Conservation (phyloP, 345 rosid genomes). For the Dipteronia dyeriana region DNA sequence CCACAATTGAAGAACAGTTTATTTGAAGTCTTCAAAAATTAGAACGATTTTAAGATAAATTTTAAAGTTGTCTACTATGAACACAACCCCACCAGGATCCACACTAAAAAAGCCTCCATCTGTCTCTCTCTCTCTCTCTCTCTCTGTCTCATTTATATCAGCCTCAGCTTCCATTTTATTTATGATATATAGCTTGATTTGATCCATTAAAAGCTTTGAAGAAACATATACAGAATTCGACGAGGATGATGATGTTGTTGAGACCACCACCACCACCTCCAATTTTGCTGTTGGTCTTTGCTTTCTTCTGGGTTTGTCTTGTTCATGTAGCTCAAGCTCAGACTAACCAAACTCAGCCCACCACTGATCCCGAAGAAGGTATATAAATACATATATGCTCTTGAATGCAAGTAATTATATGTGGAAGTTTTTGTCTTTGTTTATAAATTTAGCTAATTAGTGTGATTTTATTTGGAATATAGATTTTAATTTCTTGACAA, state of each 20-base stretch:
- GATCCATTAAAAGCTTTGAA: background rate
- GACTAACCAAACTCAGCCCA: background rate
- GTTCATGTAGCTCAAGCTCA: constrained; percentile 11
- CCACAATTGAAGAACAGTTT: too few species aligned
- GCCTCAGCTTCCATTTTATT: background rate
- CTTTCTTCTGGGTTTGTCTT: background rate
- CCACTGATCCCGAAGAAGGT: constrained; percentile 17
- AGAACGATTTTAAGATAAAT: background rate
- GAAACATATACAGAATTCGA: background rate
- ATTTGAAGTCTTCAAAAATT: too few species aligned
- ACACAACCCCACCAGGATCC: too few species aligned
- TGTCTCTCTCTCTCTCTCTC: too few species aligned
- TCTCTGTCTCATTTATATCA: background rate
- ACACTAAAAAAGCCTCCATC: too few species aligned
- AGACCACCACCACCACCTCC: background rate
- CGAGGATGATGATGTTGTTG: background rate
- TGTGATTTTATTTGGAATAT: too few species aligned
- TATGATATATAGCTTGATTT: background rate
- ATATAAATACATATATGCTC: too few species aligned
- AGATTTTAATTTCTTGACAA: too few species aligned
- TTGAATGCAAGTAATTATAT: too few species aligned
- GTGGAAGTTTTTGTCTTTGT: too few species aligned
- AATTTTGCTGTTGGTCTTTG: background rate
- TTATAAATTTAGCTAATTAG: too few species aligned
- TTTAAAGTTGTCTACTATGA: too few species aligned